These are phyloP conservation scores for Boletellus ananas DNA, from an alignment of 768 basidiomycete genomes.

Conservation along the genomic window DNA sequence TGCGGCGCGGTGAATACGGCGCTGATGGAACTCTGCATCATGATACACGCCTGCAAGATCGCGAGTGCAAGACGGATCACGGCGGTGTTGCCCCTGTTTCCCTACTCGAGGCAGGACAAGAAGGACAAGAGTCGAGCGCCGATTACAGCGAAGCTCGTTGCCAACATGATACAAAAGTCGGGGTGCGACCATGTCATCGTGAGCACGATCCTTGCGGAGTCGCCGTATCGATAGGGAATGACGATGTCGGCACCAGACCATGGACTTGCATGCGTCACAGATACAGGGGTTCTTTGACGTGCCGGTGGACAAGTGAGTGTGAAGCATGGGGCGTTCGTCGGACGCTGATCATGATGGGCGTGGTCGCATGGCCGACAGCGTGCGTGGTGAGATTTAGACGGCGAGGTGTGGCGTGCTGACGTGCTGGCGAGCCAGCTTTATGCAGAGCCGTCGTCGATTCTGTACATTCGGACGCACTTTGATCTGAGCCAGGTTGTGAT, in stretches of 20 bases:
- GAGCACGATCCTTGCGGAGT: slow-evolving; percentile 32
- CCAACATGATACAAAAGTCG: slow-evolving; percentile 92
- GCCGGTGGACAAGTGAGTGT: slow-evolving; percentile 95
- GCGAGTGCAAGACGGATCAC: slow-evolving; percentile 98
- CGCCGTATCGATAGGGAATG: neutral
- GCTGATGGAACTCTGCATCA: slow-evolving; percentile 97
- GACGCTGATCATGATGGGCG: slow-evolving; percentile 12
- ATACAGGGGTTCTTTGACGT: slow-evolving; percentile 99
- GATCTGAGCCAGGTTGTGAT: slow-evolving; percentile 83
- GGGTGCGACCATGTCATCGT: slow-evolving; percentile 97
- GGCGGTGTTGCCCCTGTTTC: slow-evolving; percentile 96
- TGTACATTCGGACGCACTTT: slow-evolving; percentile 93
- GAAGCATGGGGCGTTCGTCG: neutral
- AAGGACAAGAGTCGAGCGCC: slow-evolving; percentile 99
- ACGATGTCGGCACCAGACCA: slow-evolving; percentile 55
- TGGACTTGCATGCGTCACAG: slow-evolving; percentile 98
- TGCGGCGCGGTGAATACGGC: slow-evolving; percentile 85
- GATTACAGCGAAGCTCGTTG: slow-evolving; percentile 96
- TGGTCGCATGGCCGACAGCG: slow-evolving; percentile 34
- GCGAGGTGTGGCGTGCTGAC: slow-evolving; percentile 18
- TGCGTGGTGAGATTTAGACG: slow-evolving; percentile 36
- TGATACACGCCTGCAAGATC: slow-evolving; percentile 99
- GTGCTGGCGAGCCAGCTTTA: slow-evolving; percentile 57
- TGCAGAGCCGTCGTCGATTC: slow-evolving; percentile 91
- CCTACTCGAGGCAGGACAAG: slow-evolving; percentile 97